Percentiles rank a stretch among this genome's conserved stretches.
These are phyloP conservation scores for Fraxinus ornus DNA, from an alignment of 305 asterid species.

Conservation along the genomic window DNA sequence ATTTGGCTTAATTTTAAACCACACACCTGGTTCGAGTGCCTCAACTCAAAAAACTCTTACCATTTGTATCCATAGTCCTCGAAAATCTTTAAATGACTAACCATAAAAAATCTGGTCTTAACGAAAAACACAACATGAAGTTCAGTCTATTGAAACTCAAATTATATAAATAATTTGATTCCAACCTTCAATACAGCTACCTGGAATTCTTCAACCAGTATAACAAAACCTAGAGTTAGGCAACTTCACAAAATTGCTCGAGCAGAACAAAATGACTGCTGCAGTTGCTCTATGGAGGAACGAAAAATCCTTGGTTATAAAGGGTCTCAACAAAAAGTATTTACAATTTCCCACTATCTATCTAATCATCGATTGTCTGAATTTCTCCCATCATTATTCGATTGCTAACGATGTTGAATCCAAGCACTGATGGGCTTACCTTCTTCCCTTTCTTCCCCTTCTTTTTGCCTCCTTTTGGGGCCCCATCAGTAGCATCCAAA, in stretches of 20 bases:
- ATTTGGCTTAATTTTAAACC: background rate
- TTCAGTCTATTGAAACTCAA: background rate
- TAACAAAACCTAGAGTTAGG: background rate
- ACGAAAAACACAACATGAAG: background rate
- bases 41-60: background rate
- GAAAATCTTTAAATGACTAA: background rate
- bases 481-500: slow-evolving; percentile 38
- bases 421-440: slow-evolving; percentile 65
- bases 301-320: background rate
- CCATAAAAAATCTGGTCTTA: background rate
- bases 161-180: background rate
- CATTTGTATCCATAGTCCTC: background rate
- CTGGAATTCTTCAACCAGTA: background rate
- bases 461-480: slow-evolving; percentile 60
- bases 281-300: background rate
- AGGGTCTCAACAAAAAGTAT: background rate
- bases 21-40: background rate
- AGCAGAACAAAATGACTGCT: background rate
- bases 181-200: background rate
- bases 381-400: slow-evolving; percentile 94
- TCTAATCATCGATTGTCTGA: slow-evolving; percentile 65
- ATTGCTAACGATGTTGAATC: slow-evolving; percentile 78
- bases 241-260: background rate
- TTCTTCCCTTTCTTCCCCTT: slow-evolving; percentile 68
- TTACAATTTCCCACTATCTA: slow-evolving; percentile 5